Percentiles rank a stretch among this genome's conserved stretches.
Conservation (phyloP, 495 filamentous ascomycete genomes). For the Daldinia bambusicola region DNA sequence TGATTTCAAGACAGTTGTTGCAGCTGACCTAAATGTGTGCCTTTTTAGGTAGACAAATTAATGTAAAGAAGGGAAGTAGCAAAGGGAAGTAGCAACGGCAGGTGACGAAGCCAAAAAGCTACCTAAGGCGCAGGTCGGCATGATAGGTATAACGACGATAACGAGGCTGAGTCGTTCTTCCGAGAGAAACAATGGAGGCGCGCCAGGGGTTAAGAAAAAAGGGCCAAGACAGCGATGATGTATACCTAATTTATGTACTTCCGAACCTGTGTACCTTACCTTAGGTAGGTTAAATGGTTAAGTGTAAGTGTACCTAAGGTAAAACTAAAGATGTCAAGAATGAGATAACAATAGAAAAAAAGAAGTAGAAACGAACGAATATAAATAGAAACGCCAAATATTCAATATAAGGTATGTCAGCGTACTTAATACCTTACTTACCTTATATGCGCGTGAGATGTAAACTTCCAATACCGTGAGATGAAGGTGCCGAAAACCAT, state of each 20-base stretch:
- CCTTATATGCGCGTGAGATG: neutral
- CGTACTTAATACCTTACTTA: neutral
- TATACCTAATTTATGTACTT: neutral
- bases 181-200: slow-evolving; percentile 23
- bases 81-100: slow-evolving; percentile 12
- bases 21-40: slow-evolving; percentile 20
- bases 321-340: neutral
- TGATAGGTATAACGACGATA: slow-evolving; percentile 13
- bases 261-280: neutral
- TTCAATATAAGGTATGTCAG: no score
- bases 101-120: slow-evolving; percentile 30
- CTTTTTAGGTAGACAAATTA: neutral
- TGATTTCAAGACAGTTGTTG: slow-evolving; percentile 15
- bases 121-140: slow-evolving; percentile 28
- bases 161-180: slow-evolving; percentile 34
- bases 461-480: no score
- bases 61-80: slow-evolving; percentile 11
- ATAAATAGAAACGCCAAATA: no score
- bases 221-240: neutral
- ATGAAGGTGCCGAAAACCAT: no score
- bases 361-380: no score
- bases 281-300: neutral
- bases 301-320: no score
- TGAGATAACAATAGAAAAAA: neutral
- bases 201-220: slow-evolving; percentile 25